Evolutionary conservation across 495 filamentous ascomycete species (phyloP).

Genomic region (Aspergillus egyptiacus): DNA sequence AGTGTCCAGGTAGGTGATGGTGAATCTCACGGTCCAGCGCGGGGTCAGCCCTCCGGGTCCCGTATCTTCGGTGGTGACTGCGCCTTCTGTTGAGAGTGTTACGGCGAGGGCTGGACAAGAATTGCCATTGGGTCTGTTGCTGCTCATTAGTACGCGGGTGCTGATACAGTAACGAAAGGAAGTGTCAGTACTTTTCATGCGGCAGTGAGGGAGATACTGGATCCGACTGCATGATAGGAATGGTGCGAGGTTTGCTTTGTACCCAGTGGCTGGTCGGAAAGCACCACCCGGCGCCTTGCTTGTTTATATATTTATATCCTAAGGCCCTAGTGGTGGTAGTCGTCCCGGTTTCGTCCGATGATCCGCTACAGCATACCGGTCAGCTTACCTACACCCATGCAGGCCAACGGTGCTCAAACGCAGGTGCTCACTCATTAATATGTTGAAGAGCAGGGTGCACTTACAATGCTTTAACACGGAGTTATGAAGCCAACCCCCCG

Average conservation of each 20-base stretch:
- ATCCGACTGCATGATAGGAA: background rate
- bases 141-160: background rate
- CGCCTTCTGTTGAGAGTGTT: background rate
- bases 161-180: background rate
- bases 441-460: too few species aligned
- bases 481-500: too few species aligned
- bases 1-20: background rate
- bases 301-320: too few species aligned
- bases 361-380: too few species aligned
- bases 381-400: too few species aligned
- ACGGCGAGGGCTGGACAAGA: background rate
- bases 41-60: background rate
- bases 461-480: too few species aligned
- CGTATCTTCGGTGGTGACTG: background rate
- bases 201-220: background rate
- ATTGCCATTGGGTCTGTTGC: background rate
- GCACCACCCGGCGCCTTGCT: background rate
- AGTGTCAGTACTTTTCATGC: background rate
- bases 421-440: too few species aligned
- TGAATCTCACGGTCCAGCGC: background rate
- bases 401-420: too few species aligned
- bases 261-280: background rate
- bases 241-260: background rate
- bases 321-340: too few species aligned
- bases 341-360: too few species aligned